These are phyloP conservation scores for Thuja plicata DNA, from an alignment of 83 land plant genomes.

Conservation along the genomic window DNA sequence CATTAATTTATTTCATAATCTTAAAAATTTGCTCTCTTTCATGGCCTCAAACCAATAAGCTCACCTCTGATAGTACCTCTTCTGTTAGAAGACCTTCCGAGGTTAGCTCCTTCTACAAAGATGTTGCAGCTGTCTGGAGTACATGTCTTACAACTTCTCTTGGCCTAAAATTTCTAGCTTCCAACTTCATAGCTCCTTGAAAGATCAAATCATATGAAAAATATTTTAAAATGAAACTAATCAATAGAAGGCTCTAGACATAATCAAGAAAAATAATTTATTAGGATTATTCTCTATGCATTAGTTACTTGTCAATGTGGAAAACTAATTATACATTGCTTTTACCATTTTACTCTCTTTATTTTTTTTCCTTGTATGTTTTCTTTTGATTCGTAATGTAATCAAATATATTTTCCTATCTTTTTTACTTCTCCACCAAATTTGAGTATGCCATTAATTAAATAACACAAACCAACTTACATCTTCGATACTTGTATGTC, in stretches of 20 bases:
- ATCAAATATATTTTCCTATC: neutral
- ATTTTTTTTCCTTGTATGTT: neutral
- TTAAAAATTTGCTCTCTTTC: neutral
- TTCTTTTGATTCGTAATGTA: neutral
- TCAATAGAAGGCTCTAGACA: neutral
- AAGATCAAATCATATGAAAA: constrained; percentile 6
- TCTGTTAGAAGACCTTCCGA: constrained; percentile 71
- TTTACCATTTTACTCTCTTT: neutral
- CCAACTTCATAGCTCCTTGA: constrained; percentile 85
- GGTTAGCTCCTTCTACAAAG: constrained; percentile 52
- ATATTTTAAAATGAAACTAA: neutral
- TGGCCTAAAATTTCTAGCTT: constrained; percentile 83
- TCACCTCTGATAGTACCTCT: constrained; percentile 84
- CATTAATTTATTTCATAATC: neutral
- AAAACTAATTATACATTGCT: neutral
- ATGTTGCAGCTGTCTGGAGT: constrained; percentile 81
- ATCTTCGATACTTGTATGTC: neutral
- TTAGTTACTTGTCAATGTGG: neutral
- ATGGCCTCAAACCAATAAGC: neutral
- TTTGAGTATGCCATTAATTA: neutral
- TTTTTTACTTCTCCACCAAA: neutral
- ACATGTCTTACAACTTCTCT: constrained; percentile 89
- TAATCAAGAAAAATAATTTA: neutral
- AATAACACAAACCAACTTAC: neutral
- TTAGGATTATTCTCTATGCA: neutral